phyloP scores from a whole-genome alignment of 768 basidiomycete genomes.

The Mycena galopus region DNA sequence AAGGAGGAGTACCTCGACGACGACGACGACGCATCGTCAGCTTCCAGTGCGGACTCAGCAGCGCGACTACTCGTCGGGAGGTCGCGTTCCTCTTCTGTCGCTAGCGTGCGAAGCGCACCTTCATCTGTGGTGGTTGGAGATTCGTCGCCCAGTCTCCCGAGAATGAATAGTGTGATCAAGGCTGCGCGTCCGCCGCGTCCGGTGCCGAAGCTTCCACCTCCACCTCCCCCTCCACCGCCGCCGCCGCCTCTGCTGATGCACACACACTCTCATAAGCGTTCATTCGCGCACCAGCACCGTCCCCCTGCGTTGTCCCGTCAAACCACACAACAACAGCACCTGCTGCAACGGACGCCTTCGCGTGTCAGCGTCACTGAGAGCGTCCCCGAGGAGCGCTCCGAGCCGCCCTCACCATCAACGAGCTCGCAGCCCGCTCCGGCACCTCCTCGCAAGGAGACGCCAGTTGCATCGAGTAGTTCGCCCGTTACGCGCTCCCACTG shows the following conservation, averaged over 20 bases:
- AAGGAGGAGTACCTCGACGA: conserved; percentile 42
- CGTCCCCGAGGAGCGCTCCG: background rate
- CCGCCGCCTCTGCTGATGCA: conserved; percentile 39
- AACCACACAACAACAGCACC: conserved; percentile 25
- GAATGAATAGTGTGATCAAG: conserved; percentile 43
- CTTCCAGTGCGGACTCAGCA: conserved; percentile 55
- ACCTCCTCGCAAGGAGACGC: conserved; percentile 37
- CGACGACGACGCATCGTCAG: conserved; percentile 46
- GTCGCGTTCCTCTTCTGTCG: conserved; percentile 67
- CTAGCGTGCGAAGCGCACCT: conserved; percentile 48
- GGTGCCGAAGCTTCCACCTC: conserved; percentile 39
- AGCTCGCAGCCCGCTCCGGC: conserved; percentile 37
- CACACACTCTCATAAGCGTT: conserved; percentile 33
- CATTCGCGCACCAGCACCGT: conserved; percentile 4
- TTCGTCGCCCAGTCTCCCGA: conserved; percentile 46
- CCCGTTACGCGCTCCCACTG: conserved; percentile 79
- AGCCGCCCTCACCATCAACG: conserved; percentile 28
- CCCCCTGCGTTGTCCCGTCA: conserved; percentile 26
- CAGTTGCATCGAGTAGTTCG: conserved; percentile 54
- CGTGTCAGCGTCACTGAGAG: conserved; percentile 4
- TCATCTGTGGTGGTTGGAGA: conserved; percentile 42
- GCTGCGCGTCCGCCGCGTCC: conserved; percentile 37
- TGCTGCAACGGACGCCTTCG: conserved; percentile 27
- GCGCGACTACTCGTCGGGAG: conserved; percentile 49
- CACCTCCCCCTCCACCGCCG: conserved; percentile 37